Percentiles rank a stretch among this genome's conserved stretches.
Evolutionary conservation across 495 filamentous ascomycete species (phyloP).

Genomic region (Elaphomyces granulatus): DNA sequence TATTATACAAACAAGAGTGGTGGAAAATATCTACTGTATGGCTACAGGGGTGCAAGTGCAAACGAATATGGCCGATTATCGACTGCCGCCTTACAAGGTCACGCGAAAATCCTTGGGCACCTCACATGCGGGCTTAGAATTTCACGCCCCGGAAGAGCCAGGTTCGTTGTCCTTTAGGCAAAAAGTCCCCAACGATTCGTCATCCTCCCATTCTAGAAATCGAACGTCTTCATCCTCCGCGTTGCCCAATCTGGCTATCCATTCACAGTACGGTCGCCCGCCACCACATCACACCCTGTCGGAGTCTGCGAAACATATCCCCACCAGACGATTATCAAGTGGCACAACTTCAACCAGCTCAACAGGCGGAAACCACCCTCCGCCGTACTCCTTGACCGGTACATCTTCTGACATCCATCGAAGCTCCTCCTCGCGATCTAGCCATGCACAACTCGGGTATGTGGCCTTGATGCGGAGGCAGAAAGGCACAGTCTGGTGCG

Average conservation of each 20-base stretch:
- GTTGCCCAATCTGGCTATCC: constrained; percentile 29
- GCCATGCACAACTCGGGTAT: constrained; percentile 53
- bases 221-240: constrained; percentile 36
- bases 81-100: neutral
- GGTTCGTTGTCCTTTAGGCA: too few species aligned
- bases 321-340: constrained; percentile 53
- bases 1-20: too few species aligned
- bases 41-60: neutral
- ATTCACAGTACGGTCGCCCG: constrained; percentile 17
- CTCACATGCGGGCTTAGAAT: neutral
- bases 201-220: neutral
- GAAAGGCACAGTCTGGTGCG: constrained; percentile 98
- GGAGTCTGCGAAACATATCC: constrained; percentile 20
- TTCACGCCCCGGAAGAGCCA: neutral
- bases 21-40: too few species aligned
- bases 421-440: constrained; percentile 52
- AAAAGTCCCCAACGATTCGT: too few species aligned
- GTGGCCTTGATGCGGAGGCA: constrained; percentile 90
- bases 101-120: neutral
- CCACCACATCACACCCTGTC: constrained; percentile 20
- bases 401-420: constrained; percentile 54
- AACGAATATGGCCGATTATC: neutral
- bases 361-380: constrained; percentile 30
- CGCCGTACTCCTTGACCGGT: constrained; percentile 18
- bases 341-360: constrained; percentile 55